These are phyloP conservation scores for Setaria viridis DNA, from an alignment of 202 grass and related monocot species.

Conservation along the genomic window DNA sequence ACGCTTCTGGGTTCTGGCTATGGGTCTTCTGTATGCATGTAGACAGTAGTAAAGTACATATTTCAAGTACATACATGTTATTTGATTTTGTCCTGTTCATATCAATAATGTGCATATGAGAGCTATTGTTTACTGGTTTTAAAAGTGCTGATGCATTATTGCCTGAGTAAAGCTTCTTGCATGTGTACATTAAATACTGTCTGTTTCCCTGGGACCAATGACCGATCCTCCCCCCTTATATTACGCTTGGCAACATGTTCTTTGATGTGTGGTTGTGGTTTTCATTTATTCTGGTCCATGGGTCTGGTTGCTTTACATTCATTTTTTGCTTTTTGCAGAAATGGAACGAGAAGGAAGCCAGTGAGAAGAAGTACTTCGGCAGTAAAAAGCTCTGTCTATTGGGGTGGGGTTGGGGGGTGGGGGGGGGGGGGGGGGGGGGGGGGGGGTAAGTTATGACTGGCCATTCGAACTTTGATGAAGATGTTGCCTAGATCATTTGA, in stretches of 20 bases:
- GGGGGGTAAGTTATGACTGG: constrained; percentile 55
- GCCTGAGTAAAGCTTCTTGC: constrained; percentile 29
- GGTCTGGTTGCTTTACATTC: constrained; percentile 36
- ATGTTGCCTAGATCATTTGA: constrained; percentile 21
- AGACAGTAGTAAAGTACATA: too few relatives aligned
- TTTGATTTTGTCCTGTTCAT: constrained; percentile 38
- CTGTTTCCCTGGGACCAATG: constrained; percentile 10
- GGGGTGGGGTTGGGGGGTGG: constrained; percentile 45
- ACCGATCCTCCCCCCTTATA: constrained; percentile 28
- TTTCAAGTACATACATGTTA: constrained; percentile 6
- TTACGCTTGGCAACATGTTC: constrained; percentile 32
- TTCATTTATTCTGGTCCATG: constrained; percentile 50
- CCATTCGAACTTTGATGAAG: not conserved
- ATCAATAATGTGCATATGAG: constrained; percentile 38
- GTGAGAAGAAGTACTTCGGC: constrained; percentile 87
- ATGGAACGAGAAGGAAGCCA: constrained; percentile 95
- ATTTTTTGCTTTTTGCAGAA: constrained; percentile 62
- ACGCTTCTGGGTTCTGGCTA: not conserved
- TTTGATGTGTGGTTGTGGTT: constrained; percentile 34
- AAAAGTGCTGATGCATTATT: constrained; percentile 23
- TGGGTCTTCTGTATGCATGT: constrained; percentile 27
- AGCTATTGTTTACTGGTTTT: constrained; percentile 32
- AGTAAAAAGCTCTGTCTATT: constrained; percentile 71
- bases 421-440: too few relatives aligned
- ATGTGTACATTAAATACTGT: constrained; percentile 44